These are phyloP conservation scores for Phytophthora pini DNA, from an alignment of 352 stramenopile genomes.

Conservation along the genomic window DNA sequence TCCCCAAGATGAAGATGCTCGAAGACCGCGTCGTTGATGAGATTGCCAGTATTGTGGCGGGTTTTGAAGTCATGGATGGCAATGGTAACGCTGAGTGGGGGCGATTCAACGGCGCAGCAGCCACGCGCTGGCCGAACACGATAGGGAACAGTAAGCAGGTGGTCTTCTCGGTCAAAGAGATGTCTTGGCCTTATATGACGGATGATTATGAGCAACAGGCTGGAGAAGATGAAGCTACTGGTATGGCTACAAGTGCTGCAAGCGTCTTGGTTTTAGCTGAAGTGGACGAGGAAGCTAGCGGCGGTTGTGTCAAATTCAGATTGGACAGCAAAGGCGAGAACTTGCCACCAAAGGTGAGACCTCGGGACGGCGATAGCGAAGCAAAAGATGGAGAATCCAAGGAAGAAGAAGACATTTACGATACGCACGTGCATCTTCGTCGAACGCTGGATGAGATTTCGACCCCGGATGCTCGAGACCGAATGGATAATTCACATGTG, in stretches of 20 bases:
- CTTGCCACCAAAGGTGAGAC: neutral
- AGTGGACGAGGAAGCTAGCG: conserved; percentile 65
- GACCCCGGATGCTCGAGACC: conserved; percentile 71
- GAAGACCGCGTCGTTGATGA: conserved; percentile 81
- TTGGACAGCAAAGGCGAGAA: conserved; percentile 50
- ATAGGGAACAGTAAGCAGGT: conserved; percentile 62
- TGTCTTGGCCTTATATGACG: conserved; percentile 79
- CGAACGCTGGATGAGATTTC: conserved; percentile 66
- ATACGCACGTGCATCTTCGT: conserved; percentile 76
- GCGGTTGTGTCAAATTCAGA: conserved; percentile 75
- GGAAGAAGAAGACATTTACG: conserved; percentile 53
- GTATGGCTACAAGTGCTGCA: conserved; percentile 42
- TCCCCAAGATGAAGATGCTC: conserved; percentile 63
- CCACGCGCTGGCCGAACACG: conserved; percentile 31
- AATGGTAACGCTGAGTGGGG: conserved; percentile 26
- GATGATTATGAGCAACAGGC: conserved; percentile 30
- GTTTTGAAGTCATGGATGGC: conserved; percentile 61
- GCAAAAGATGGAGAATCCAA: conserved; percentile 12
- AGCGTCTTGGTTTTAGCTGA: conserved; percentile 74
- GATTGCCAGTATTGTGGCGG: conserved; percentile 67
- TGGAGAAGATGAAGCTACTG: conserved; percentile 28
- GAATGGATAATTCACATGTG: conserved; percentile 83
- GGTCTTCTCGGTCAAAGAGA: conserved; percentile 78
- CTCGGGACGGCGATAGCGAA: conserved; percentile 15
- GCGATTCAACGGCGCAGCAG: conserved; percentile 16